phyloP scores from a whole-genome alignment of 2,329 filamentous ascomycete species.

The Aspergillus aculeatus region DNA sequence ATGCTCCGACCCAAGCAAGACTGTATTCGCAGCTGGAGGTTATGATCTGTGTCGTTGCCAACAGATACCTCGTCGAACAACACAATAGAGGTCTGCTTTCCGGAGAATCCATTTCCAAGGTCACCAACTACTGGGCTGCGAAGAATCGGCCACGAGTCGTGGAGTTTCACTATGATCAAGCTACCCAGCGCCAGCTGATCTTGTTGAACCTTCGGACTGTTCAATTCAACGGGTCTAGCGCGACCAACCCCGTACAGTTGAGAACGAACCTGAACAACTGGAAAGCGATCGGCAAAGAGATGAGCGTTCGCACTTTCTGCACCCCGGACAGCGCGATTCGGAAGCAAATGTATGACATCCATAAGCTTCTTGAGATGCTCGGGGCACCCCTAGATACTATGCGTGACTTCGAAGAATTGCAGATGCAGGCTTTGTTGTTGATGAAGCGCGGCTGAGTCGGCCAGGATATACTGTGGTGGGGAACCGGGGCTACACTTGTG shows the following conservation, averaged over 20 bases:
- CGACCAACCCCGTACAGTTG: constrained; percentile 39
- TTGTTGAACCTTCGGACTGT: constrained; percentile 46
- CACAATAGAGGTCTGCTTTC: constrained; percentile 40
- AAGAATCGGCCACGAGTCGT: constrained; percentile 50
- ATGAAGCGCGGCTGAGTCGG: constrained; percentile 25
- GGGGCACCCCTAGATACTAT: constrained; percentile 43
- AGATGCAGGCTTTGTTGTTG: constrained; percentile 30
- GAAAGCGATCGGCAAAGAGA: constrained; percentile 48
- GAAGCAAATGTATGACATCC: constrained; percentile 51
- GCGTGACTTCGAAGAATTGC: constrained; percentile 40
- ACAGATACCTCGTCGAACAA: constrained; percentile 46
- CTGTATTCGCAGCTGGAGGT: constrained; percentile 48
- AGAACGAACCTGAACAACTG: constrained; percentile 51
- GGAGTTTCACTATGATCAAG: constrained; percentile 55
- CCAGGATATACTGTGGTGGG: too few species aligned
- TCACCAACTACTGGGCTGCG: constrained; percentile 43
- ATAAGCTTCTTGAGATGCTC: constrained; percentile 51
- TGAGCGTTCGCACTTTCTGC: constrained; percentile 53
- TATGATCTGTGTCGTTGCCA: constrained; percentile 47
- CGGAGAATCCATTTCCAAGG: constrained; percentile 39
- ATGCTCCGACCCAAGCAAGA: constrained; percentile 42
- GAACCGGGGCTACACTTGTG: too few species aligned
- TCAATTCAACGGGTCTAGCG: constrained; percentile 46
- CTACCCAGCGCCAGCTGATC: constrained; percentile 51
- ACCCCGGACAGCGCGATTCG: constrained; percentile 49